Percentiles rank a stretch among this genome's conserved stretches.
These are phyloP conservation scores for Penicillium argentinense DNA, from an alignment of 495 filamentous ascomycete species.

Conservation along the genomic window DNA sequence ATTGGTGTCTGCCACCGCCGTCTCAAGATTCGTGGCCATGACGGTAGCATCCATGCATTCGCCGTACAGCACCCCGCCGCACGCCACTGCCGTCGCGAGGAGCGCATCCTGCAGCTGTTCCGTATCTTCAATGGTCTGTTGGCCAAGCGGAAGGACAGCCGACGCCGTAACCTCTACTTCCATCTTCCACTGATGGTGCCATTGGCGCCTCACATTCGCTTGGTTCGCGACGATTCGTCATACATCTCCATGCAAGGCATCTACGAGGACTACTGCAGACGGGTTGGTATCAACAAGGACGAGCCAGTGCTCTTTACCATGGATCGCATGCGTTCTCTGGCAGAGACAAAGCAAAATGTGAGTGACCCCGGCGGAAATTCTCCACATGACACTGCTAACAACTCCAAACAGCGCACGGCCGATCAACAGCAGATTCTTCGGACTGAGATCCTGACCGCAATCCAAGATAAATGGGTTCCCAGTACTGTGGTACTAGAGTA, in stretches of 20 bases:
- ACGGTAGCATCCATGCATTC: constrained; percentile 92
- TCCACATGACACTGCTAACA: constrained; percentile 8
- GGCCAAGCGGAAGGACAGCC: constrained; percentile 87
- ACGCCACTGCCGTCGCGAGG: constrained; percentile 86
- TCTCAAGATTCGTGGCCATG: constrained; percentile 95
- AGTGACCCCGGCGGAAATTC: constrained; percentile 9
- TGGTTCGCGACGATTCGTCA: constrained; percentile 92
- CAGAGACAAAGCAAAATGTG: constrained; percentile 65
- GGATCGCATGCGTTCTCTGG: constrained; percentile 79
- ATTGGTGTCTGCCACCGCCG: constrained; percentile 88
- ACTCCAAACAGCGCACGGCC: constrained; percentile 51
- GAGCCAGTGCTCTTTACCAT: constrained; percentile 93
- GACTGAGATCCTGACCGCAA: constrained; percentile 84
- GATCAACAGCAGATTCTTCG: constrained; percentile 69
- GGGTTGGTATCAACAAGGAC: constrained; percentile 84
- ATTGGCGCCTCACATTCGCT: constrained; percentile 84
- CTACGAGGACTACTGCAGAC: constrained; percentile 92
- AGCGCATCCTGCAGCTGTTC: constrained; percentile 95
- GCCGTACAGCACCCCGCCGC: constrained; percentile 94
- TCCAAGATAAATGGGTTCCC: constrained; percentile 89
- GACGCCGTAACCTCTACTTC: constrained; percentile 92
- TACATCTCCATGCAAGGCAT: constrained; percentile 93
- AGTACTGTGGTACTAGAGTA: constrained; percentile 79
- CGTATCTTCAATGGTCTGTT: constrained; percentile 92
- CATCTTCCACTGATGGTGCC: constrained; percentile 94